Evolutionary conservation across 192 early-diverging fungal genomes (phyloP).

Genomic region (Umbelopsis sp.): DNA sequence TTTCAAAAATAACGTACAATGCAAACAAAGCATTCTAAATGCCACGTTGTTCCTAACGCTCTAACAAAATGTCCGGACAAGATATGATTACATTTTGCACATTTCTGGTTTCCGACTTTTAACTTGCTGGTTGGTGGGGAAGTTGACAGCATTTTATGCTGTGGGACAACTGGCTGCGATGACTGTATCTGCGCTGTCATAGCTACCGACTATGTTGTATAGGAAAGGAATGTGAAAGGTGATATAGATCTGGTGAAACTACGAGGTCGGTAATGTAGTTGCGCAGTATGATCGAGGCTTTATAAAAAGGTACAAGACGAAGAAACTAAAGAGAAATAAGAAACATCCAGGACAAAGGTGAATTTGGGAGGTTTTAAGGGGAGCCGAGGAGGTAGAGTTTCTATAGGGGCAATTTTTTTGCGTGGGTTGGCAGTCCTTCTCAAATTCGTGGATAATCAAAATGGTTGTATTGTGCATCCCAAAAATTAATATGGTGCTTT

Average conservation of each 20-base stretch:
- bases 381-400: conserved; percentile 7
- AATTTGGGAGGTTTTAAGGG: conserved; percentile 19
- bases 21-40: conserved; percentile 94
- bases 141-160: background rate
- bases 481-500: too few species aligned
- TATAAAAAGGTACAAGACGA: background rate
- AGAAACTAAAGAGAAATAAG: background rate
- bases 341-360: background rate
- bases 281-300: background rate
- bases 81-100: conserved; percentile 14
- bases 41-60: conserved; percentile 80
- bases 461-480: too few species aligned
- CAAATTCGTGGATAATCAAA: too few species aligned
- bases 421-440: too few species aligned
- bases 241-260: background rate
- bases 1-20: conserved; percentile 63
- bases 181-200: conserved; percentile 10
- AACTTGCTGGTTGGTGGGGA: background rate
- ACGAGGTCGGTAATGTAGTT: background rate
- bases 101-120: conserved; percentile 11
- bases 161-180: background rate
- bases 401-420: conserved; percentile 1
- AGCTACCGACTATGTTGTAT: background rate
- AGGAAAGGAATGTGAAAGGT: background rate
- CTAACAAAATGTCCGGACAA: conserved; percentile 84